Percentiles rank a stretch among this genome's conserved stretches.
phyloP scores from a whole-genome alignment of 192 early-diverging fungal genomes.

The Podila epicladia region DNA sequence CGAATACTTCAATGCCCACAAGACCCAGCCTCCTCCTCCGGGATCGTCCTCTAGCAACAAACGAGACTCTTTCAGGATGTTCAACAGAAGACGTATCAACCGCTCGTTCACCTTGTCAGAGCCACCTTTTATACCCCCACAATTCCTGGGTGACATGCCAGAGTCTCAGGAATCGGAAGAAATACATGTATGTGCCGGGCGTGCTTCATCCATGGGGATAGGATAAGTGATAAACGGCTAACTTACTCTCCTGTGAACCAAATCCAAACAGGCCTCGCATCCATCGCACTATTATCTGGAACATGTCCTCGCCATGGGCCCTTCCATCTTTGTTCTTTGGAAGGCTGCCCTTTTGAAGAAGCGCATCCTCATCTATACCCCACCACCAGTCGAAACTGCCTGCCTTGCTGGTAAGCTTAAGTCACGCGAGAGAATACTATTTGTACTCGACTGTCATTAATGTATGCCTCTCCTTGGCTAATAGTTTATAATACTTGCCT shows the following conservation, averaged over 20 bases:
- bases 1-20: constrained; percentile 22
- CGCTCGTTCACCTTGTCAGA: constrained; percentile 47
- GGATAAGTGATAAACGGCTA: no score
- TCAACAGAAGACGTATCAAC: constrained; percentile 27
- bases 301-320: constrained; percentile 57
- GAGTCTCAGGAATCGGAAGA: constrained; percentile 13
- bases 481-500: constrained; percentile 61
- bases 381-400: constrained; percentile 54
- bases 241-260: background rate
- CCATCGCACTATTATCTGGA: constrained; percentile 55
- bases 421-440: background rate
- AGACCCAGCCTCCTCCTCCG: constrained; percentile 4
- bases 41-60: constrained; percentile 30
- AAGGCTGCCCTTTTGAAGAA: constrained; percentile 59
- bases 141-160: background rate
- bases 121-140: constrained; percentile 4
- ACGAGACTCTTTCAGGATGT: constrained; percentile 24
- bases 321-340: constrained; percentile 63
- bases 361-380: constrained; percentile 59
- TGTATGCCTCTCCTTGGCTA: no score
- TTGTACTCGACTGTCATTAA: background rate
- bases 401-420: constrained; percentile 56
- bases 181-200: constrained; percentile 15
- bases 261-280: constrained; percentile 32
- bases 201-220: no score